Evolutionary conservation across 2,329 filamentous ascomycete genomes (phyloP).

Genomic region (Ophiostoma populinum): DNA sequence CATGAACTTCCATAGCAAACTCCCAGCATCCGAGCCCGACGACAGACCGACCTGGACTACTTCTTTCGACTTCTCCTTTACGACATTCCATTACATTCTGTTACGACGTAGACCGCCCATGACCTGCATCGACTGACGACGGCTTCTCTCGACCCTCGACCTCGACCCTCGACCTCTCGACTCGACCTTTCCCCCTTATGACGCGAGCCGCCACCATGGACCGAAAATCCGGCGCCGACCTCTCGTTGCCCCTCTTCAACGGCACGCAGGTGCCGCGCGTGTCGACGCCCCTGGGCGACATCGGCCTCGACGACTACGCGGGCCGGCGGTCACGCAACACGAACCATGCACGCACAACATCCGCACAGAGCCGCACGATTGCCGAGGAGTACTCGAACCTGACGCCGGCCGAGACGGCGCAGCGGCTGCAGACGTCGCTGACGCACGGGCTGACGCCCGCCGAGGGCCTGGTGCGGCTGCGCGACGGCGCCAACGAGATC

Average conservation of each 20-base stretch:
- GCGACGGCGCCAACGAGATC: slow-evolving; percentile 81
- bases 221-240: slow-evolving; percentile 8
- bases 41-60: too few relatives aligned
- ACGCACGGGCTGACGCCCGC: slow-evolving; percentile 62
- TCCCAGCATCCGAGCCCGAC: too few relatives aligned
- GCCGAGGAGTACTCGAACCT: slow-evolving; percentile 49
- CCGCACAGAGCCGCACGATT: slow-evolving; percentile 23
- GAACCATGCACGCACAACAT: slow-evolving; percentile 13
- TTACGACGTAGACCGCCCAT: too few relatives aligned
- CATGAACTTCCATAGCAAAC: too few relatives aligned
- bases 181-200: slow-evolving; percentile 3
- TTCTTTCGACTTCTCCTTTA: too few relatives aligned
- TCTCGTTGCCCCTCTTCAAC: slow-evolving; percentile 11
- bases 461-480: slow-evolving; percentile 64
- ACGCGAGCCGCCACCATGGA: slow-evolving; percentile 10
- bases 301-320: slow-evolving; percentile 7
- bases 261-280: slow-evolving; percentile 6
- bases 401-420: slow-evolving; percentile 61
- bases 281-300: slow-evolving; percentile 4
- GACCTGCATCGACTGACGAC: too few relatives aligned
- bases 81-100: too few relatives aligned
- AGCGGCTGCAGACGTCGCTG: slow-evolving; percentile 66
- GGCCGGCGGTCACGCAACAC: slow-evolving; percentile 9
- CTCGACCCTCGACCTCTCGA: background rate
- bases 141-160: background rate